A percentile compares a stretch with the other conserved stretches of the same genome.
Evolutionary conservation across 305 asterid species (phyloP).

Genomic region (Fraxinus greggii): DNA sequence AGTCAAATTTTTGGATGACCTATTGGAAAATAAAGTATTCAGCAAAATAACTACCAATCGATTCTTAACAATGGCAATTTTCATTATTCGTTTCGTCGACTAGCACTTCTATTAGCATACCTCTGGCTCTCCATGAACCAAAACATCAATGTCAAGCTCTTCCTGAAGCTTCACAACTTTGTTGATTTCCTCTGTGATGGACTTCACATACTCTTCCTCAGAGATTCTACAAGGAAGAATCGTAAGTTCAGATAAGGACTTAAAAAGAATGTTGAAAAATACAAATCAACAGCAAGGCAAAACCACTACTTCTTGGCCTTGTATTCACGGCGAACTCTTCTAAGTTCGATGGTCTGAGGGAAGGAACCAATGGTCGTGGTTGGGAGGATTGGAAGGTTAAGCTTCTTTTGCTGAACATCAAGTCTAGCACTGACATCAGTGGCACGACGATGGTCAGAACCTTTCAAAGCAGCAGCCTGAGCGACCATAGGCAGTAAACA

Average conservation of each 20-base stretch:
- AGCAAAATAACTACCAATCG: background rate
- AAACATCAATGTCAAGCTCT: conserved; percentile 79
- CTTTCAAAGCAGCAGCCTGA: conserved; percentile 70
- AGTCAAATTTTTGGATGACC: background rate
- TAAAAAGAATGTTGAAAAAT: background rate
- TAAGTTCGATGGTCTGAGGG: conserved; percentile 74
- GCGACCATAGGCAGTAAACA: conserved; percentile 23
- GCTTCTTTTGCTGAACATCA: conserved; percentile 78
- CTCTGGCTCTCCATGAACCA: conserved; percentile 87
- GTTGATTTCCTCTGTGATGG: conserved; percentile 64
- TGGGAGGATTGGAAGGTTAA: conserved; percentile 74
- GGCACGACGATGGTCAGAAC: conserved; percentile 71
- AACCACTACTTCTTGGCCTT: conserved; percentile 63
- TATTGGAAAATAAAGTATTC: background rate
- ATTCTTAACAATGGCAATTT: background rate
- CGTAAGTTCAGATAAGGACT: conserved; percentile 9
- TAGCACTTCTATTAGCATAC: conserved; percentile 27
- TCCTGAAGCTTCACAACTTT: conserved; percentile 82
- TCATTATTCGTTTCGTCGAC: background rate
- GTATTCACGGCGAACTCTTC: conserved; percentile 83
- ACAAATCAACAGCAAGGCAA: conserved; percentile 2
- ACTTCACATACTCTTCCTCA: conserved; percentile 61
- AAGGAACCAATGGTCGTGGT: conserved; percentile 81
- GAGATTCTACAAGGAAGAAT: conserved; percentile 48
- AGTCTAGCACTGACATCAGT: conserved; percentile 74